Evolutionary conservation across 2,329 filamentous ascomycete genomes (phyloP).

Genomic region (Elsinoe ampelina): DNA sequence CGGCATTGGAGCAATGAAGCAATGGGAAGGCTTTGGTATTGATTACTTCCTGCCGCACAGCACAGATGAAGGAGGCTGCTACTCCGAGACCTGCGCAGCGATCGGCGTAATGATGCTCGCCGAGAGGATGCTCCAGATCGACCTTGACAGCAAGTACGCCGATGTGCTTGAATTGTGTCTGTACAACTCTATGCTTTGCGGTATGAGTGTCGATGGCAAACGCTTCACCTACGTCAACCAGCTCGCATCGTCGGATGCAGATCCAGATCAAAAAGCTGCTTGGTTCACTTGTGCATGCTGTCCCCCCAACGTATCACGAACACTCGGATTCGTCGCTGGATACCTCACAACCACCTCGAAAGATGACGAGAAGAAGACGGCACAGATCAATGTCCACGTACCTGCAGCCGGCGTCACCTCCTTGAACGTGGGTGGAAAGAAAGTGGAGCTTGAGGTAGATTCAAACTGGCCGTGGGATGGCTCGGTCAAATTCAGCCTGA

Average conservation of each 20-base stretch:
- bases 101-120: constrained; percentile 54
- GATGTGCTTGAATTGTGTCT: constrained; percentile 54
- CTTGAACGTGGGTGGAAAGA: constrained; percentile 29
- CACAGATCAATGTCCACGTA: constrained; percentile 46
- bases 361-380: constrained; percentile 18
- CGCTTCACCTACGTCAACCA: constrained; percentile 56
- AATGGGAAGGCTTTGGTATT: constrained; percentile 53
- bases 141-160: constrained; percentile 44
- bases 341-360: constrained; percentile 44
- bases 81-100: constrained; percentile 52
- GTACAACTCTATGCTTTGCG: constrained; percentile 52
- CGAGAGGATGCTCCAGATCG: constrained; percentile 46
- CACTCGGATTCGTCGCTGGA: constrained; percentile 48
- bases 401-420: constrained; percentile 42
- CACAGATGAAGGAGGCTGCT: constrained; percentile 53
- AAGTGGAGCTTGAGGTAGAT: constrained; percentile 39
- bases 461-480: constrained; percentile 52
- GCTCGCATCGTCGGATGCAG: constrained; percentile 44
- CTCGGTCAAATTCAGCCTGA: constrained; percentile 39
- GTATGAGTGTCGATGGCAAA: constrained; percentile 47
- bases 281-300: constrained; percentile 55
- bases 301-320: constrained; percentile 49
- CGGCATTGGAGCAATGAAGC: constrained; percentile 48
- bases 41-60: constrained; percentile 51
- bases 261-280: constrained; percentile 42